Conservation (phyloP, 2,329 filamentous ascomycete species). For the Colletotrichum plurivorum region DNA sequence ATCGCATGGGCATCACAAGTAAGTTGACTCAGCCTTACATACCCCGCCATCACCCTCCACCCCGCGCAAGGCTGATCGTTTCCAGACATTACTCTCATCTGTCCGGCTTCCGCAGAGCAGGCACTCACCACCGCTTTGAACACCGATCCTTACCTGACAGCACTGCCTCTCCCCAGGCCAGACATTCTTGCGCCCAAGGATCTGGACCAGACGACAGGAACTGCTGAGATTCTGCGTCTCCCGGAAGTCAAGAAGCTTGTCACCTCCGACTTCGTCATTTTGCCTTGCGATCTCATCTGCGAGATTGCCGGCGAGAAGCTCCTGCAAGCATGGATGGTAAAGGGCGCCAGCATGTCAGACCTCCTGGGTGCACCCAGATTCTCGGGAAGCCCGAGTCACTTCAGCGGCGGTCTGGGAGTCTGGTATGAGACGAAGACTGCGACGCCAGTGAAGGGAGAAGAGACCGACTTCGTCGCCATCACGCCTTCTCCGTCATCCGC, state of each 20-base stretch:
- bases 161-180: conserved; percentile 79
- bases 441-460: conserved; percentile 86
- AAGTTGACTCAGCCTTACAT: conserved; percentile 48
- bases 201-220: conserved; percentile 87
- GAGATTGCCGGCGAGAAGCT: conserved; percentile 87
- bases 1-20: conserved; percentile 84
- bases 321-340: conserved; percentile 92
- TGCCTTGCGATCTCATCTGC: conserved; percentile 95
- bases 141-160: conserved; percentile 83
- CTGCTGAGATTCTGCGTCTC: conserved; percentile 87
- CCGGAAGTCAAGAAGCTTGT: conserved; percentile 85
- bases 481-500: conserved; percentile 74
- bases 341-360: conserved; percentile 78
- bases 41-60: not conserved
- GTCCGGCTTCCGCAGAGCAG: conserved; percentile 74
- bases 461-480: conserved; percentile 92
- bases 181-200: conserved; percentile 82
- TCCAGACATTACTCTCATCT: conserved; percentile 74
- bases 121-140: conserved; percentile 80
- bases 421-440: conserved; percentile 90
- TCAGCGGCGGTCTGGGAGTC: conserved; percentile 86
- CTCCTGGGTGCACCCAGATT: conserved; percentile 65
- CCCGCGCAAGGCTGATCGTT: conserved; percentile 43
- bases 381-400: conserved; percentile 55
- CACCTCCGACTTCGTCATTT: conserved; percentile 87